phyloP scores from a whole-genome alignment of 805 yeast genomes.

The Ogataea corticis region DNA sequence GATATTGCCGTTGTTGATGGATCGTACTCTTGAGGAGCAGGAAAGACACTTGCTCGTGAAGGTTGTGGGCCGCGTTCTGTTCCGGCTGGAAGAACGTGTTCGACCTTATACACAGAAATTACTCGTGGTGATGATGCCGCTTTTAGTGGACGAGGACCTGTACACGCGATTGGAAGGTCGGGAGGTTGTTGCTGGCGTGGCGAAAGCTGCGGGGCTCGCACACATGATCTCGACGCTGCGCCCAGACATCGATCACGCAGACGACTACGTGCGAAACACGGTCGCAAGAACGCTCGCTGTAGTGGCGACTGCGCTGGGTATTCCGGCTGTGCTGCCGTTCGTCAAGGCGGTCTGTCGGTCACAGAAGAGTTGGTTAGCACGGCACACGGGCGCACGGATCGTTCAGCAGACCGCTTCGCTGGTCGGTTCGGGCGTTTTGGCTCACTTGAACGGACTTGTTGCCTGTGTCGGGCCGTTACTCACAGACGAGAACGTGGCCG shows the following conservation, averaged over 20 bases:
- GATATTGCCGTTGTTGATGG: slow-evolving; percentile 75
- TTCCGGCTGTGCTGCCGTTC: slow-evolving; percentile 73
- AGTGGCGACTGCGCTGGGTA: slow-evolving; percentile 77
- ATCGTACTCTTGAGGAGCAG: slow-evolving; percentile 69
- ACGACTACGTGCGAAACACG: slow-evolving; percentile 75
- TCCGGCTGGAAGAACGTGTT: slow-evolving; percentile 61
- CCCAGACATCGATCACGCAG: slow-evolving; percentile 79
- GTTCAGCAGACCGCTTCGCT: slow-evolving; percentile 73
- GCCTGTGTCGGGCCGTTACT: slow-evolving; percentile 59
- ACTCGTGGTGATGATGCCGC: slow-evolving; percentile 72
- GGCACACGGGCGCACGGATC: slow-evolving; percentile 78
- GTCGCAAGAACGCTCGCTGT: slow-evolving; percentile 83
- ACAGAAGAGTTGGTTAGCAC: slow-evolving; percentile 74
- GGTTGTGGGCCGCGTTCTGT: slow-evolving; percentile 66
- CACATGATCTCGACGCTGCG: slow-evolving; percentile 76
- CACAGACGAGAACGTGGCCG: slow-evolving; percentile 65
- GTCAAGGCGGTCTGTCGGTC: slow-evolving; percentile 76
- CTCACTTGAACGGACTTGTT: slow-evolving; percentile 67
- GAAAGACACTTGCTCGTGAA: slow-evolving; percentile 84
- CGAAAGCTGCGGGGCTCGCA: slow-evolving; percentile 81
- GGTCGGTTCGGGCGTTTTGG: slow-evolving; percentile 72
- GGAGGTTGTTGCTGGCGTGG: slow-evolving; percentile 70
- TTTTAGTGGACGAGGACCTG: slow-evolving; percentile 76
- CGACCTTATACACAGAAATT: slow-evolving; percentile 75
- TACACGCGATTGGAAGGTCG: slow-evolving; percentile 76